Conservation (phyloP, 2,329 filamentous ascomycete genomes). For the Chalaropsis thielavioides region DNA sequence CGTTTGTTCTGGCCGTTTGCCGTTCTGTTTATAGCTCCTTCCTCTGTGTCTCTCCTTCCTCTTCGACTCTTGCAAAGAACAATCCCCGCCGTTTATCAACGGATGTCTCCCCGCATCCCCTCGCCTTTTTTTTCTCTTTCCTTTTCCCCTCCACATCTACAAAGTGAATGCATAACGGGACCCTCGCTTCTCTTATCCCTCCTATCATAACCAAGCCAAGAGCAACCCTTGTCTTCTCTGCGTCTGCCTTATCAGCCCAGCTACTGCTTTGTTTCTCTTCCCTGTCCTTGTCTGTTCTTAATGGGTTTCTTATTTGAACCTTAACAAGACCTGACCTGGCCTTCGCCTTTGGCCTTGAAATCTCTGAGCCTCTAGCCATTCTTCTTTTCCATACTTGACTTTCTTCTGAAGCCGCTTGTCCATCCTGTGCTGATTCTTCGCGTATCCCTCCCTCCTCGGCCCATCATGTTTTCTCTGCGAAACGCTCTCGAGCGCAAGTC, state of each 20-base stretch:
- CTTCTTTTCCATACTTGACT: not conserved
- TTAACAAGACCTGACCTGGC: too few species aligned
- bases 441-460: not conserved
- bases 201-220: not conserved
- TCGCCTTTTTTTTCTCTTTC: not conserved
- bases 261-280: not conserved
- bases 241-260: not conserved
- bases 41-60: not conserved
- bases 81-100: not conserved
- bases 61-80: not conserved
- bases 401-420: not conserved
- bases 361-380: not conserved
- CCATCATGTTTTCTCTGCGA: not conserved
- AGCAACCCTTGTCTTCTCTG: not conserved
- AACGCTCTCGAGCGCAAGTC: not conserved
- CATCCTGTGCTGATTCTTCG: not conserved
- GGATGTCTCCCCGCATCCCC: not conserved
- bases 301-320: not conserved
- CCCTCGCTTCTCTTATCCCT: not conserved
- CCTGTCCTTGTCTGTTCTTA: not conserved
- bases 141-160: not conserved
- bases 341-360: not conserved
- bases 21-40: not conserved
- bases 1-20: not conserved
- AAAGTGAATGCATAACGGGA: not conserved